Conservation (phyloP, 257 asterid species). For the Petunia secreta region DNA sequence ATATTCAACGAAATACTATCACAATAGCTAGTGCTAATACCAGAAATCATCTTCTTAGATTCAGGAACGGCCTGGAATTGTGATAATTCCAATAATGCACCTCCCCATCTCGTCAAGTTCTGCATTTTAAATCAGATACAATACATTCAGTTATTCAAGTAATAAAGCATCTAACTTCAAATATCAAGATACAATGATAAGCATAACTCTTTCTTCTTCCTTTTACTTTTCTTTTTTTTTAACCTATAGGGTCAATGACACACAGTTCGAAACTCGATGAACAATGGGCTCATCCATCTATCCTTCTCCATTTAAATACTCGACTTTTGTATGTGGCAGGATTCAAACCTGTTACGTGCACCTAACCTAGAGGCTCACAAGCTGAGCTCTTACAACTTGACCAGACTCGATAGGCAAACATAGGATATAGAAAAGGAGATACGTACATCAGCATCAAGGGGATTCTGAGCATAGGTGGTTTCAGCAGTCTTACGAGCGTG, state of each 20-base stretch:
- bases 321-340: no score
- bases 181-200: not conserved
- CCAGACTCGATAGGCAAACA: not conserved
- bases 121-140: conserved; percentile 35
- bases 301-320: no score
- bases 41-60: conserved; percentile 78
- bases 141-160: not conserved
- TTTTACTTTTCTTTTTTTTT: no score
- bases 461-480: conserved; percentile 65
- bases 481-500: conserved; percentile 85
- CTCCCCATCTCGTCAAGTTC: conserved; percentile 95
- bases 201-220: not conserved
- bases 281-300: no score
- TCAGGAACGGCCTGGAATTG: conserved; percentile 78
- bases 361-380: no score
- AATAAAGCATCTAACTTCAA: not conserved
- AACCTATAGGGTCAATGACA: no score
- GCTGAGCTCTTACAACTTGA: no score
- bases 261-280: no score
- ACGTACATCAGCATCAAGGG: conserved; percentile 81
- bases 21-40: conserved; percentile 34
- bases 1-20: not conserved
- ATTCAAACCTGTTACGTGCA: no score
- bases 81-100: conserved; percentile 77
- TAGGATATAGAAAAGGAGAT: not conserved